phyloP scores from a whole-genome alignment of 2,329 filamentous ascomycete species.

The Penicillium sp. region DNA sequence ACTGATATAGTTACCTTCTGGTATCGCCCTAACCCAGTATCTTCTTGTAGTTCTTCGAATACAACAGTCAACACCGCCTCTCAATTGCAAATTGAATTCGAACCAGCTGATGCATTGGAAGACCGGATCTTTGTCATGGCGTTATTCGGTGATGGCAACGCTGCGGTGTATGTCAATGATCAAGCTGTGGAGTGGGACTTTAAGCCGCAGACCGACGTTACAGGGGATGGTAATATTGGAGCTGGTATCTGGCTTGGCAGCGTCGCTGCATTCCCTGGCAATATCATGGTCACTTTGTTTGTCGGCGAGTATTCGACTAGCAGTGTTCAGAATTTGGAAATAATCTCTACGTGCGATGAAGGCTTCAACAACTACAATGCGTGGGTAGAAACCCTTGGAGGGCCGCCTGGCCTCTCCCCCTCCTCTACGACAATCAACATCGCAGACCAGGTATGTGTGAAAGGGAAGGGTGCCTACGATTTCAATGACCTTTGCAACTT shows the following conservation, averaged over 20 bases:
- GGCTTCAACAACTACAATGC: constrained; percentile 4
- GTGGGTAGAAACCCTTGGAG: constrained; percentile 1
- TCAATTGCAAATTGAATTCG: constrained; percentile 3
- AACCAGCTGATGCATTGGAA: background rate
- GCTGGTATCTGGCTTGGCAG: background rate
- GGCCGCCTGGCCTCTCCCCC: background rate
- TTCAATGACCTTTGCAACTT: background rate
- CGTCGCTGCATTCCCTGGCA: background rate
- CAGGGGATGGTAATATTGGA: background rate
- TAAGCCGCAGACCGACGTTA: background rate
- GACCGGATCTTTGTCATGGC: background rate
- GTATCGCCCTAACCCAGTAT: background rate
- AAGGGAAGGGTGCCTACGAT: background rate
- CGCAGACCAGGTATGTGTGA: background rate
- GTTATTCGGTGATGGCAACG: background rate
- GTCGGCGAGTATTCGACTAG: background rate
- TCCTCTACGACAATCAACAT: background rate
- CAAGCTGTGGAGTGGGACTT: background rate
- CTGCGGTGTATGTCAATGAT: background rate
- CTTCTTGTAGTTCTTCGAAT: background rate
- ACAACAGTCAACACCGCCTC: background rate
- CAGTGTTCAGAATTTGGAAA: background rate
- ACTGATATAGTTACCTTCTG: background rate
- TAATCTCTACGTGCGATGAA: background rate
- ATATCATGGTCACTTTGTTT: background rate